These are phyloP conservation scores for Chalciporus sphaerocephalus DNA, from an alignment of 768 basidiomycete genomes.

Conservation along the genomic window DNA sequence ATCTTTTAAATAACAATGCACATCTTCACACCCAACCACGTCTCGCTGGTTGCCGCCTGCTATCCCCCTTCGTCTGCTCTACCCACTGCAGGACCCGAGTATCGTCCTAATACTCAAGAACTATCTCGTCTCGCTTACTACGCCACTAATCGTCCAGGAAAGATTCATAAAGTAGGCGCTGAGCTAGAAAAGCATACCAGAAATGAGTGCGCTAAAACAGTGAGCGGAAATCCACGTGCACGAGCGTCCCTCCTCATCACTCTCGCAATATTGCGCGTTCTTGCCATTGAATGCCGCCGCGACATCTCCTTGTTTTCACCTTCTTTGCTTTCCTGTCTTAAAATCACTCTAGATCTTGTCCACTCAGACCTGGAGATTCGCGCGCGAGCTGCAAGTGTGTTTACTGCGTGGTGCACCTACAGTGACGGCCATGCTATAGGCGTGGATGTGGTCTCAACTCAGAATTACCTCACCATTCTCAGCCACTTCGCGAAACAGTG, in stretches of 20 bases:
- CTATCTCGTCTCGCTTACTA: slow-evolving; percentile 83
- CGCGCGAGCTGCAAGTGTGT: slow-evolving; percentile 79
- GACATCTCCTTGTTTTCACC: slow-evolving; percentile 75
- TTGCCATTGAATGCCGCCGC: slow-evolving; percentile 82
- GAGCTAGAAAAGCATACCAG: slow-evolving; percentile 75
- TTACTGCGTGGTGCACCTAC: slow-evolving; percentile 89
- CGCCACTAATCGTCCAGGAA: slow-evolving; percentile 77
- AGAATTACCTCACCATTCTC: slow-evolving; percentile 66
- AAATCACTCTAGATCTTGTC: slow-evolving; percentile 49
- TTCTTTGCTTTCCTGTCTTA: slow-evolving; percentile 62
- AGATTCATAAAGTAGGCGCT: slow-evolving; percentile 68
- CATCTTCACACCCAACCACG: slow-evolving; percentile 78
- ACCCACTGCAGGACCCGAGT: slow-evolving; percentile 70
- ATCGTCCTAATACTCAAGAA: slow-evolving; percentile 78
- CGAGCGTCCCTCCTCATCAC: slow-evolving; percentile 85
- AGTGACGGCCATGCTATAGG: slow-evolving; percentile 84
- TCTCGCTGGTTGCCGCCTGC: slow-evolving; percentile 78
- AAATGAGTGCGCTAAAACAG: slow-evolving; percentile 59
- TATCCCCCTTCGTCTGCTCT: slow-evolving; percentile 79
- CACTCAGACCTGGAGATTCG: slow-evolving; percentile 69
- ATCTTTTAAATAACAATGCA: slow-evolving; percentile 44
- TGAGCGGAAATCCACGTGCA: slow-evolving; percentile 66
- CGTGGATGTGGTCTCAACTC: slow-evolving; percentile 64
- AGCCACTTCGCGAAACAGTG: slow-evolving; percentile 62
- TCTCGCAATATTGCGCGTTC: slow-evolving; percentile 72